Evolutionary conservation across 352 stramenopile genomes (phyloP), one percentile per base, ranked within the genome.

Genomic region (Globisporangium echinulatum): DNA sequence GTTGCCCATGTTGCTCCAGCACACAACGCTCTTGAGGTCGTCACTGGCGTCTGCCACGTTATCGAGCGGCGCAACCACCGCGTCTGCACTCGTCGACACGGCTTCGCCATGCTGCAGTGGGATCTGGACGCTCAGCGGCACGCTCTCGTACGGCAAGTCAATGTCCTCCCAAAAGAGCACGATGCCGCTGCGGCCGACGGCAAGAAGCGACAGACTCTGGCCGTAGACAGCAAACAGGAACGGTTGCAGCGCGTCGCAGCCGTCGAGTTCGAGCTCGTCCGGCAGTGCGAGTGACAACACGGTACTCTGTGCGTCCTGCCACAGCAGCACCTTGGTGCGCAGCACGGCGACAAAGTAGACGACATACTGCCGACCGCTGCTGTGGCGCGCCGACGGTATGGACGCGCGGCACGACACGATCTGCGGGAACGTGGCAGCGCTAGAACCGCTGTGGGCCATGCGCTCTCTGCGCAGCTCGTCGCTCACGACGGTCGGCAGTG

Each of bases 101-200:
- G 70, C 25, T 62, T 92, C 82, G 50, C 75, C 52, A 8, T 57
- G 52, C 44, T 75, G 75, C 51, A 92, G 47, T 5, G 80, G 82
- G 61, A 92, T 92, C 66, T 92, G 82, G 1, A 92, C 77, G 56
- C 78, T 89, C 14, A 92, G 66, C 15, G 82, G 82, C 4, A 88
- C 71, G 60, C 75, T 90, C 61, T 90, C 79, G 54, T 90, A 90
- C 3, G 82, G 79, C 37, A 89, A 62, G 17, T 88, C 79, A 61
- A 92, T 82, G 61, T 92, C 82, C 56, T 90, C 82, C 80, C 80
- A 92, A 61, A 92, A 90, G 25, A 90, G 69, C 62, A 92, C 80
- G 58, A 82, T 63, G 14, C 82, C 82, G 56, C 74, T 86, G 44
- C 67, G 72, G 37, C 70, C 70, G 49, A 92, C 71, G 25, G 87